phyloP scores from a whole-genome alignment of 2,329 filamentous ascomycete species.

The Neoscytalidium dimidiatum region DNA sequence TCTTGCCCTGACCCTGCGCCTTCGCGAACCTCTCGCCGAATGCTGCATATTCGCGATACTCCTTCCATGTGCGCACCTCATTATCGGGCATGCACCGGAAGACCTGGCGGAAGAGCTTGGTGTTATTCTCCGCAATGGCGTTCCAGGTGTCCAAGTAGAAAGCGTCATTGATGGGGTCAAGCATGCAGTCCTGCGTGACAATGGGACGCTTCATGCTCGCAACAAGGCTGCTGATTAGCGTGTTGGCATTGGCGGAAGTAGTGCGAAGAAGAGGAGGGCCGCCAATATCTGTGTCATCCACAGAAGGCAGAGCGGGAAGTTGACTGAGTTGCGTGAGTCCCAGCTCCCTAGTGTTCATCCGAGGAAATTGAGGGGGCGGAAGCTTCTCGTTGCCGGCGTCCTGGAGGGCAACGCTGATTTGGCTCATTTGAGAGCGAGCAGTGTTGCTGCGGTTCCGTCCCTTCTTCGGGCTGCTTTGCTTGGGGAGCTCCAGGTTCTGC shows the following conservation, averaged over 20 bases:
- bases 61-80: conserved; percentile 88
- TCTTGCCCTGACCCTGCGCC: conserved; percentile 58
- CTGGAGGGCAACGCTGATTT: conserved; percentile 29
- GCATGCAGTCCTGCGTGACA: conserved; percentile 91
- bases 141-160: conserved; percentile 92
- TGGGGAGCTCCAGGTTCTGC: conserved; percentile 50
- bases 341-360: conserved; percentile 66
- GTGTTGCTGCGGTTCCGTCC: conserved; percentile 34
- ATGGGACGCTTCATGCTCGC: conserved; percentile 72
- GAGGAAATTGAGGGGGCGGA: conserved; percentile 61
- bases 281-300: conserved; percentile 81
- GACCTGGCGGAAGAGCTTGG: conserved; percentile 86
- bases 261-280: conserved; percentile 66
- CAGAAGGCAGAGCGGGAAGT: conserved; percentile 67
- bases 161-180: conserved; percentile 76
- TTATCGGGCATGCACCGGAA: conserved; percentile 98
- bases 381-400: conserved; percentile 49
- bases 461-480: conserved; percentile 43
- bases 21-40: conserved; percentile 79
- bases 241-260: conserved; percentile 50
- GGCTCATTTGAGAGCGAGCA: conserved; percentile 33
- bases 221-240: conserved; percentile 50
- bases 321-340: conserved; percentile 70
- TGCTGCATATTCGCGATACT: conserved; percentile 81
- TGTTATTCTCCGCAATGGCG: conserved; percentile 88